Evolutionary conservation across 2,329 filamentous ascomycete genomes (phyloP).

Genomic region (Colletotrichum salicis): DNA sequence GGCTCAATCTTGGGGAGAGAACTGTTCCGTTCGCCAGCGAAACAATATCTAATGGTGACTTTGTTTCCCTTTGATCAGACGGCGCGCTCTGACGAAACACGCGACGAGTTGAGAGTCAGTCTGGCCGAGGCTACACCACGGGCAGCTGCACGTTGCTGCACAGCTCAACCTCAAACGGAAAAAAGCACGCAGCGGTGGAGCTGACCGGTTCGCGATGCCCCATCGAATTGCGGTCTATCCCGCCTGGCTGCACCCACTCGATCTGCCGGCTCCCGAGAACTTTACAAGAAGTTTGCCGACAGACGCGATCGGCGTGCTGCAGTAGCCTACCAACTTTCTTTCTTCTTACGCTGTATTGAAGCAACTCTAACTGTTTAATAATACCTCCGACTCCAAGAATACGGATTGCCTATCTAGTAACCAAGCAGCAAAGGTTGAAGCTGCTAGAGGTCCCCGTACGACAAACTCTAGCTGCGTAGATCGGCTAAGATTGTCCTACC

Average conservation of each 20-base stretch:
- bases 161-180: neutral
- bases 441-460: neutral
- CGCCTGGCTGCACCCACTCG: neutral
- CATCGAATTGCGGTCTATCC: neutral
- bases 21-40: neutral
- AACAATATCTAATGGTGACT: constrained; percentile 15
- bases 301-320: neutral
- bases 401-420: too few relatives aligned
- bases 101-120: neutral
- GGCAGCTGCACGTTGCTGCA: neutral
- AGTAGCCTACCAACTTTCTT: neutral
- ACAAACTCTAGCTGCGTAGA: neutral
- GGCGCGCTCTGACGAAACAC: constrained; percentile 21
- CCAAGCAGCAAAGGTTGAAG: neutral
- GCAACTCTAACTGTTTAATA: neutral
- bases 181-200: too few relatives aligned
- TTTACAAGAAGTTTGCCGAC: neutral
- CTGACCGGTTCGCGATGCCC: neutral
- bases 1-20: neutral
- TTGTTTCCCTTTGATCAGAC: constrained; percentile 21
- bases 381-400: neutral
- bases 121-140: neutral
- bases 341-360: neutral
- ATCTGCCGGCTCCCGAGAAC: neutral
- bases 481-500: neutral